Evolutionary conservation across 768 basidiomycete genomes (phyloP), one percentile per base, ranked within the genome.

Genomic region (Lentinus brumalis): DNA sequence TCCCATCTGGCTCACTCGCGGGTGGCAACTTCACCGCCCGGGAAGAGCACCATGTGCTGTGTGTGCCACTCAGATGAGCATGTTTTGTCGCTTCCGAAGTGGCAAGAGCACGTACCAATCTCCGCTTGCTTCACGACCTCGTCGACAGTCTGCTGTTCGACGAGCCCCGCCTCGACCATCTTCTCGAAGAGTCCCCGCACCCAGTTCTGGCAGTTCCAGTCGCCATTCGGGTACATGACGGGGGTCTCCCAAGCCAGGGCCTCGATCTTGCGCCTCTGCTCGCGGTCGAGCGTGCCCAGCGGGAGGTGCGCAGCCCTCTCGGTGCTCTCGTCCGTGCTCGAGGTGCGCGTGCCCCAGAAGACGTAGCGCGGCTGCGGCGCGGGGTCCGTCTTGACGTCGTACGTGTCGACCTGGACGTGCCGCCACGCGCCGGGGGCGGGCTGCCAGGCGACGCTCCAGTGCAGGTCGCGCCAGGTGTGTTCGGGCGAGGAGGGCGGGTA

Each of bases 341-440:
- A 6, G 18, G 47, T 49, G 47, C 47, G 47, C 47, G 47, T 12
- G 47, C 47, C 47, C 47, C 47, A 49, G 47, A 49, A 49, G 47
- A 49, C 47, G 47, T 21, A 29, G 18, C 47, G 47, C 47, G 47
- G 47, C 47, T 49, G 47, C 47, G 47, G 47, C 47, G 47, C n/a
- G n/a, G 47, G 47, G 47, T 49, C 47, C 18, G 18, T 18, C 47
- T 49, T 49, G 47, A 49, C 18, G 47, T 49, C 26, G 47, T 49
- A 49, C 8, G 16, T 18, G 47, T 49, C 47, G 26, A 49, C 18
- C 7, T 49, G 11, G 47, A 49, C 26, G 47, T 29, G 18, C 18
- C 47, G 47, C 47, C 47, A 49, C 18, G 47, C 18, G 42, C 15
- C 12, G 6, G 47, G 18, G 18, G 47, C 47, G 26, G 47, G 47